Evolutionary conservation across 306 rosid species (phyloP), one percentile per base, ranked within the genome.

Genomic region (Dalbergia cultrata): DNA sequence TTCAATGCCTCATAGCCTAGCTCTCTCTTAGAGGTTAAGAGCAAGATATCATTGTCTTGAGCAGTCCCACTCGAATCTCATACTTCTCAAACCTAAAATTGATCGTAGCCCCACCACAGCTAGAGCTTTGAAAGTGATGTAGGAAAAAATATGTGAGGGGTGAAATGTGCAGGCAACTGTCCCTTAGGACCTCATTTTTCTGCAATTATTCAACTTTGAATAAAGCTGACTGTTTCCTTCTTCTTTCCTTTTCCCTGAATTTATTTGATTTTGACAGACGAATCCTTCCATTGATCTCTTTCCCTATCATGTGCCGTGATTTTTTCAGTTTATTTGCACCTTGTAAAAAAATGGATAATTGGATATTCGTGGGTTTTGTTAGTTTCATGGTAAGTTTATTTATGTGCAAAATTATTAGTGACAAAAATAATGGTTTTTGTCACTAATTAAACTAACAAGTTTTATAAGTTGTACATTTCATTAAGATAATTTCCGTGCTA

Each of bases 141-240:
- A 50, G 54, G 54, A 6, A 16, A 77, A 81, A 67, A 45, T 34
- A 45, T 34, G 74, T 71, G 71, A 71, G 37, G 52, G 50, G 47
- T 81, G 78, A 75, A 79, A 53, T 75, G 33, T 81, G 82, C 78
- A 66, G 67, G 57, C 67, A 74, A 72, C 33, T 67, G 74, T 58
- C 68, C 70, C 18, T 9, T 64, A 34, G 45, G 44, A 61, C 18
- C 63, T 69, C 62, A 61, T 14, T 67, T 53, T 71, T 79, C 74
- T 5, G 72, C 87, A 63, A 85, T 85, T 82, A 85, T 88, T 88
- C 80, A 80, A 19, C 85, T 85, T 82, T 77, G 54, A 70, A 75
- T 79, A 86, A 86, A 86, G 89, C 86, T 86, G 86, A 75, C 85
- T 65, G 9, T 80, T 80, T n/a, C 80, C 57, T 76, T 70, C 60